A percentile compares a stretch with the other conserved stretches of the same genome.
Evolutionary conservation across 2,329 filamentous ascomycete genomes (phyloP).

Genomic region (Venturia aucupariae): DNA sequence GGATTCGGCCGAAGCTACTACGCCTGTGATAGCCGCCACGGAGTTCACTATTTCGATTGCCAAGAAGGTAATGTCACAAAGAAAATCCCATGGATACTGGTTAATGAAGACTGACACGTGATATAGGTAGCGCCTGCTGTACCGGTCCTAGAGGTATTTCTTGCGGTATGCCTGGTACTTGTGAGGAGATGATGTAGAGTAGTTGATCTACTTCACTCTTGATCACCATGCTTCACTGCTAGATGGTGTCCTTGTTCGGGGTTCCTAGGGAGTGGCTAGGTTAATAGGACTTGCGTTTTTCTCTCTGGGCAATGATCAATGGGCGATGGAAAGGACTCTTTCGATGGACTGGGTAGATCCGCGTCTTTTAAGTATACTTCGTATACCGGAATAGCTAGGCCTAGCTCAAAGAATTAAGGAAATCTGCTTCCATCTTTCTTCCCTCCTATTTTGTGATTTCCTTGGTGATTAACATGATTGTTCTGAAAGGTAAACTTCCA

Average conservation of each 20-base stretch:
- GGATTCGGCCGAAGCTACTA: not conserved
- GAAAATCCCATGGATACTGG: too few relatives aligned
- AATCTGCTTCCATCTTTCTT: not conserved
- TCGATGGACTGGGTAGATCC: too few relatives aligned
- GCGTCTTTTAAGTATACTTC: not conserved
- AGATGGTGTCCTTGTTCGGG: not conserved
- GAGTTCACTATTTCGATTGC: not conserved
- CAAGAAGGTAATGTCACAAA: not conserved
- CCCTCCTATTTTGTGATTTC: not conserved
- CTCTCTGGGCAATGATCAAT: not conserved
- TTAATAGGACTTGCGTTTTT: not conserved
- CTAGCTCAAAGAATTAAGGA: not conserved
- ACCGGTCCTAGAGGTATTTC: not conserved
- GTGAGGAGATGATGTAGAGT: not conserved
- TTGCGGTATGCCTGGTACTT: not conserved
- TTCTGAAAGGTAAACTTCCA: too few relatives aligned
- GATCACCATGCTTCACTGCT: not conserved
- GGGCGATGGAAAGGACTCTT: not conserved
- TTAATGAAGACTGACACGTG: too few relatives aligned
- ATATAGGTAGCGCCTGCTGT: not conserved
- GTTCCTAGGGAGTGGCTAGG: not conserved
- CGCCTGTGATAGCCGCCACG: not conserved
- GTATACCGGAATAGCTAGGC: not conserved
- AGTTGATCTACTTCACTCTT: not conserved
- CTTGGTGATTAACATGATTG: too few relatives aligned